These are phyloP conservation scores for Cyclotella baltica DNA, from an alignment of 108 stramenopile species.

Conservation along the genomic window DNA sequence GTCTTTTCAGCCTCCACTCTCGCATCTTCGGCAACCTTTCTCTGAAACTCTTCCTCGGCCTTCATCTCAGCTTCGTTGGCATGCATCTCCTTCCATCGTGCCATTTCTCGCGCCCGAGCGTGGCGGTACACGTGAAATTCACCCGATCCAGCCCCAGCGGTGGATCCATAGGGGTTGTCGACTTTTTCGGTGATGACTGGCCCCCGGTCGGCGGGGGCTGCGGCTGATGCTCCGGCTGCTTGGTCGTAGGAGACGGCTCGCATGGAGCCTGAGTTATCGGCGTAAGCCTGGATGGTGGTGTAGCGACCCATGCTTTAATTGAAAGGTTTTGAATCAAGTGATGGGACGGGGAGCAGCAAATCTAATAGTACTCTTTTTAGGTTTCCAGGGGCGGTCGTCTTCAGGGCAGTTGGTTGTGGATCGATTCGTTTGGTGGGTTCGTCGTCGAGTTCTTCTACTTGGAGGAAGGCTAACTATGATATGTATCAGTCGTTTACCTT, in stretches of 20 bases:
- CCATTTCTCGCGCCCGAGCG: conserved; percentile 83
- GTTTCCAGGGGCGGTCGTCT: too few species aligned
- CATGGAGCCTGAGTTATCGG: conserved; percentile 81
- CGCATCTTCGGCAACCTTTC: conserved; percentile 29
- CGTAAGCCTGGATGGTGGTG: conserved; percentile 86
- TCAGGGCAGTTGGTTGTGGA: too few species aligned
- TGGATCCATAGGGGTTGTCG: conserved; percentile 90
- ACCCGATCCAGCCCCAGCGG: conserved; percentile 87
- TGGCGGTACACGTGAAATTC: conserved; percentile 95
- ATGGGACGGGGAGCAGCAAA: background rate
- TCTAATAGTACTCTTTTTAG: too few species aligned
- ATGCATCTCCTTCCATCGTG: conserved; percentile 75
- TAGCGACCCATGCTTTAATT: conserved; percentile 81
- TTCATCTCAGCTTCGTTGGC: conserved; percentile 53
- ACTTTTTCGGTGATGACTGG: conserved; percentile 83
- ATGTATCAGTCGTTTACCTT: too few species aligned
- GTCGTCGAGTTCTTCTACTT: too few species aligned
- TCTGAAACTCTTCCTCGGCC: conserved; percentile 59
- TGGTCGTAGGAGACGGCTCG: conserved; percentile 81
- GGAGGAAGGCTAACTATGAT: too few species aligned
- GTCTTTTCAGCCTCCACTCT: conserved; percentile 61
- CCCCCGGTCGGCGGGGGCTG: conserved; percentile 25
- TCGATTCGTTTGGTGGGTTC: too few species aligned
- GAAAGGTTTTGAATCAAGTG: too few species aligned
- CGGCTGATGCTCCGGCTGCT: conserved; percentile 58